phyloP scores from a whole-genome alignment of 2,329 filamentous ascomycete genomes.

The Pseudohalonectria lignicola region DNA sequence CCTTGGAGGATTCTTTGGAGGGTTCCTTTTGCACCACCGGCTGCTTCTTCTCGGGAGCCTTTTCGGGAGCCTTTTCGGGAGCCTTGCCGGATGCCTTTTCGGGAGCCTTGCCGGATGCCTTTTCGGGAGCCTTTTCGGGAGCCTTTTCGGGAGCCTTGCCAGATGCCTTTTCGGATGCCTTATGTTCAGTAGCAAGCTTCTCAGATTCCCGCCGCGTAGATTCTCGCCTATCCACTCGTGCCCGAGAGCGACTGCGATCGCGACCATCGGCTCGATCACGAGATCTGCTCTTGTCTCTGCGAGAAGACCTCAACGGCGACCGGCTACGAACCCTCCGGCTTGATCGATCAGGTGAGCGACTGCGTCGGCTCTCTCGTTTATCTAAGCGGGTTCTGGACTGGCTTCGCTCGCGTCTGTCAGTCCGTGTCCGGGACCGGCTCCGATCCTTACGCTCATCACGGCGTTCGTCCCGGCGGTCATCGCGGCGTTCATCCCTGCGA shows the following conservation, averaged over 20 bases:
- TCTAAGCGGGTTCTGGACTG: slow-evolving; percentile 11
- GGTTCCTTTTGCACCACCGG: neutral
- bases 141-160: neutral
- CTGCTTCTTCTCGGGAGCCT: neutral
- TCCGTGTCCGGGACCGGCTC: slow-evolving; percentile 16
- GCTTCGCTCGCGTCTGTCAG: slow-evolving; percentile 11
- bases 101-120: neutral
- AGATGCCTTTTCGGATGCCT: neutral
- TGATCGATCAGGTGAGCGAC: slow-evolving; percentile 9
- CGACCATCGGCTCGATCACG: slow-evolving; percentile 12
- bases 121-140: neutral
- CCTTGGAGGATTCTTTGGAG: neutral
- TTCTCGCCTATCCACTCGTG: slow-evolving; percentile 9
- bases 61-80: neutral
- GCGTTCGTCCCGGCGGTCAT: slow-evolving; percentile 16
- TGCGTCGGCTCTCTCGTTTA: slow-evolving; percentile 2
- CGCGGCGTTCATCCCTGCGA: slow-evolving; percentile 9
- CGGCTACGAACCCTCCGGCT: slow-evolving; percentile 17
- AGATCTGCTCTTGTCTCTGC: slow-evolving; percentile 15
- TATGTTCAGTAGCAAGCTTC: too few species aligned
- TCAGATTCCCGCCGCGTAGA: too few species aligned
- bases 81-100: neutral
- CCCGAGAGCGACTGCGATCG: slow-evolving; percentile 15
- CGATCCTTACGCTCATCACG: slow-evolving; percentile 22
- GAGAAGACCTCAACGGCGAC: slow-evolving; percentile 15